Percentiles rank a stretch among this genome's conserved stretches.
phyloP scores from a whole-genome alignment of 768 basidiomycete genomes.

The Dictyophora rubrovolvata region DNA sequence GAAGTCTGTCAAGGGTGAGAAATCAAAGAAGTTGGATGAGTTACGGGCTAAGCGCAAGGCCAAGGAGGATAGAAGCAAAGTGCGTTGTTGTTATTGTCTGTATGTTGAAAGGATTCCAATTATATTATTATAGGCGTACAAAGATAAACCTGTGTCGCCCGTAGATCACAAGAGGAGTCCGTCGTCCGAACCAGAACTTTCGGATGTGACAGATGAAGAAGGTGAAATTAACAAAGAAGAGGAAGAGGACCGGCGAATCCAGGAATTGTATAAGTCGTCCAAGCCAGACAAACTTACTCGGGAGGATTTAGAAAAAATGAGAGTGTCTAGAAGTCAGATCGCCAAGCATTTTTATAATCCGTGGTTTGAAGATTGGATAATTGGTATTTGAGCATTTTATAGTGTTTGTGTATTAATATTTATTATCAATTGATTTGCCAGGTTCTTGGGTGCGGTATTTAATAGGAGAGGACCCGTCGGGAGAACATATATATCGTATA shows the following conservation, averaged over 20 bases:
- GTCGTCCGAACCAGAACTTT: constrained; percentile 35
- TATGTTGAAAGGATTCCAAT: constrained; percentile 6
- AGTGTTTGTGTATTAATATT: no score
- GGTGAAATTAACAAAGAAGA: constrained; percentile 67
- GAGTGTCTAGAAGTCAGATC: constrained; percentile 59
- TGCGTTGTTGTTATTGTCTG: constrained; percentile 25
- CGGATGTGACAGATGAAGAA: constrained; percentile 53
- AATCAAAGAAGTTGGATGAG: constrained; percentile 69
- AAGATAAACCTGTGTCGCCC: constrained; percentile 42
- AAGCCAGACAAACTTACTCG: constrained; percentile 32
- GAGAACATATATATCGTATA: constrained; percentile 62
- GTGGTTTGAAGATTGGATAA: constrained; percentile 79
- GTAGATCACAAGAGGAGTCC: constrained; percentile 57
- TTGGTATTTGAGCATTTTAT: constrained; percentile 37
- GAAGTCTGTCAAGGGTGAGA: constrained; percentile 65
- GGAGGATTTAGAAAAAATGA: constrained; percentile 49
- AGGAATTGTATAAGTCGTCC: constrained; percentile 37
- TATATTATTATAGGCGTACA: constrained; percentile 20
- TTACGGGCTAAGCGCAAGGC: constrained; percentile 80
- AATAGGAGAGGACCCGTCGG: constrained; percentile 50
- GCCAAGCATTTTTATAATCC: constrained; percentile 64
- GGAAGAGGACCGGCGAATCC: constrained; percentile 60
- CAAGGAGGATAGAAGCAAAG: constrained; percentile 81
- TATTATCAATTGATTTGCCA: constrained; percentile 20
- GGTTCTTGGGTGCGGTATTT: constrained; percentile 83